Conservation (phyloP, 768 basidiomycete genomes). For the Inosperma sp. region DNA sequence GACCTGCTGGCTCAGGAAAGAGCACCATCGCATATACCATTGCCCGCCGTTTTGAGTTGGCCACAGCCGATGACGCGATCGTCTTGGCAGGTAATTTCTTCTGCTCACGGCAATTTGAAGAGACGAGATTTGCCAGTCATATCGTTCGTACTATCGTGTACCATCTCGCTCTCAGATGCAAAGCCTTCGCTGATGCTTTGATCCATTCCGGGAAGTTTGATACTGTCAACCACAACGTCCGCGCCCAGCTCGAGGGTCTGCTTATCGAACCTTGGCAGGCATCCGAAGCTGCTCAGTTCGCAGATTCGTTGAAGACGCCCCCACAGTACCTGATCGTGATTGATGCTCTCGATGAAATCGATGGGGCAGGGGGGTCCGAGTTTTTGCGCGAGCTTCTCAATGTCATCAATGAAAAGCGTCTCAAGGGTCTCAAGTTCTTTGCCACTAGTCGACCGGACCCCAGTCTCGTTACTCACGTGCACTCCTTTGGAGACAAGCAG, state of each 20-base stretch:
- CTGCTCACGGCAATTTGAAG: slow-evolving; percentile 22
- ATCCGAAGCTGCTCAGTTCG: not conserved
- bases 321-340: slow-evolving; percentile 16
- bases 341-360: no score
- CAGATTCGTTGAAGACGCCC: not conserved
- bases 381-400: slow-evolving; percentile 12
- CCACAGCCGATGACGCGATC: not conserved
- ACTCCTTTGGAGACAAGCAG: no score
- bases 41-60: no score
- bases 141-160: slow-evolving; percentile 19
- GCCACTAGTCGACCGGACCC: slow-evolving; percentile 21
- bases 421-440: slow-evolving; percentile 21
- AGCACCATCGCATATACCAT: no score
- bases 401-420: slow-evolving; percentile 7
- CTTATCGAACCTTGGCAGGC: no score
- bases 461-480: not conserved
- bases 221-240: no score
- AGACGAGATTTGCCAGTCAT: not conserved
- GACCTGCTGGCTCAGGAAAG: no score
- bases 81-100: slow-evolving; percentile 21
- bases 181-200: slow-evolving; percentile 13
- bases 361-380: no score
- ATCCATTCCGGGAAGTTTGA: slow-evolving; percentile 1
- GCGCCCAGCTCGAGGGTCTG: no score
- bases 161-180: no score